These are phyloP conservation scores for Polymyxa betae DNA, from an alignment of 208 protist genomes.

Conservation along the genomic window DNA sequence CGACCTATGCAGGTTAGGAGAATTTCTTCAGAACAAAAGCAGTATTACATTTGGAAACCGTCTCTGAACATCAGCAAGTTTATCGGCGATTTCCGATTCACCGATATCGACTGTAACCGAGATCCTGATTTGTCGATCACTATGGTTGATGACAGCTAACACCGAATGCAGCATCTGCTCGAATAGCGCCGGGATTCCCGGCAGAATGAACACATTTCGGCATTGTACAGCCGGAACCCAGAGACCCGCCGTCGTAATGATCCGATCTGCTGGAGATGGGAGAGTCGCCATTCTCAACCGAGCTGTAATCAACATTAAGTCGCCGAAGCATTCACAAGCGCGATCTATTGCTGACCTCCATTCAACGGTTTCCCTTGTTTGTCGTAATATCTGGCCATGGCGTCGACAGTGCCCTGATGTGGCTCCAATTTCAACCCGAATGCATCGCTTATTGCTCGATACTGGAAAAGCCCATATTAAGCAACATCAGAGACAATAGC, in stretches of 20 bases:
- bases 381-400: background rate
- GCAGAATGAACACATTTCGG: slow-evolving; percentile 45
- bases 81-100: slow-evolving; percentile 45
- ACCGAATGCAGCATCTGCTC: background rate
- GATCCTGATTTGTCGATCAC: background rate
- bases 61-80: slow-evolving; percentile 21
- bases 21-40: background rate
- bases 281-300: background rate
- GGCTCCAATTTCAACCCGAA: background rate
- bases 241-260: background rate
- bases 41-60: background rate
- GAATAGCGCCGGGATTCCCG: slow-evolving; percentile 19
- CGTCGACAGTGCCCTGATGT: background rate
- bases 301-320: background rate
- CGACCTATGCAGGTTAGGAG: slow-evolving; percentile 18
- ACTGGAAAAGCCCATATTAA: background rate
- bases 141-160: background rate
- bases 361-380: background rate
- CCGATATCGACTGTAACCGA: slow-evolving; percentile 1
- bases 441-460: background rate
- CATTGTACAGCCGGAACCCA: slow-evolving; percentile 39
- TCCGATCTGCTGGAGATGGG: slow-evolving; percentile 16
- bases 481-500: background rate
- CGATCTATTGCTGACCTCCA: background rate
- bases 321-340: background rate